Conservation (phyloP, 2,329 filamentous ascomycete species). For the Tolypocladium sp. region DNA sequence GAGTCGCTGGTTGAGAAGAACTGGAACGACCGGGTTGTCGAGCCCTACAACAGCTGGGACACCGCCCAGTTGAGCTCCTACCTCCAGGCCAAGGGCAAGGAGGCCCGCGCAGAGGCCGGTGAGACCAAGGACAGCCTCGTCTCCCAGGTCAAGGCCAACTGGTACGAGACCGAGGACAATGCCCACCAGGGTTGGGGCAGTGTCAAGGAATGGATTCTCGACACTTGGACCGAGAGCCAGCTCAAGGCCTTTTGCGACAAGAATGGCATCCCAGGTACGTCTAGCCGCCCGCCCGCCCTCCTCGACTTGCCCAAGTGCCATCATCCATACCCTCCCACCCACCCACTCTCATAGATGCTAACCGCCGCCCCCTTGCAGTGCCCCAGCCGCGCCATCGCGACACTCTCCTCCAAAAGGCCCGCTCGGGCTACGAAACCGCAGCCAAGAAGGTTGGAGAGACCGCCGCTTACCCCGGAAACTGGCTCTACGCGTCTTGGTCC, state of each 20-base stretch:
- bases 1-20: conserved; percentile 81
- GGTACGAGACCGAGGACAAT: conserved; percentile 73
- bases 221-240: conserved; percentile 90
- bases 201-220: conserved; percentile 86
- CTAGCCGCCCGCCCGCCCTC: not conserved
- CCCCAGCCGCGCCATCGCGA: conserved; percentile 85
- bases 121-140: conserved; percentile 61
- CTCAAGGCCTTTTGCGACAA: conserved; percentile 89
- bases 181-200: conserved; percentile 61
- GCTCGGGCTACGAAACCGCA: conserved; percentile 69
- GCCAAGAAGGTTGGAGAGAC: conserved; percentile 71
- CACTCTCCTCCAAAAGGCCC: conserved; percentile 65
- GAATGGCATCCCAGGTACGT: conserved; percentile 63
- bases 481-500: conserved; percentile 86
- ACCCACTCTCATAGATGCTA: not conserved
- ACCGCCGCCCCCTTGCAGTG: conserved; percentile 28
- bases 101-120: conserved; percentile 57
- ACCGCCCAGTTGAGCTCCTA: conserved; percentile 57
- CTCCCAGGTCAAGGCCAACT: conserved; percentile 60
- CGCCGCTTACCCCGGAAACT: conserved; percentile 81
- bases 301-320: not conserved
- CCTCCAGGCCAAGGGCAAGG: conserved; percentile 60
- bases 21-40: conserved; percentile 71
- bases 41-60: conserved; percentile 73
- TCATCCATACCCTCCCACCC: not conserved